A percentile compares a stretch with the other conserved stretches of the same genome.
phyloP scores from a whole-genome alignment of 176 grass and related monocot genomes.

The Raddia guianensis region DNA sequence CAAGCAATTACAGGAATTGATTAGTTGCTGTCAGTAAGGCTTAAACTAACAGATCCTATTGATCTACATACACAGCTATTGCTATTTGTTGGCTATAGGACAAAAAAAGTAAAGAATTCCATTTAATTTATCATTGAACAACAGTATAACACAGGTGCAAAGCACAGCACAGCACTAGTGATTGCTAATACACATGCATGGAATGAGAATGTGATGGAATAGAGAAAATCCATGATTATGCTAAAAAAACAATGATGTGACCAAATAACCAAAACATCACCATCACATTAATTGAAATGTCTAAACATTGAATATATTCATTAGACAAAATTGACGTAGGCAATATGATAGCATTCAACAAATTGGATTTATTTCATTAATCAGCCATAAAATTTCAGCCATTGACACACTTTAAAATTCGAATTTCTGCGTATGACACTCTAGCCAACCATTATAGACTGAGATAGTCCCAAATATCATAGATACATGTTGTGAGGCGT shows the following conservation, averaged over 20 bases:
- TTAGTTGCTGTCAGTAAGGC: not conserved
- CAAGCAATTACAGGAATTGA: not conserved
- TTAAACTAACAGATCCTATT: not conserved
- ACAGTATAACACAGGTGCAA: slow-evolving; percentile 13
- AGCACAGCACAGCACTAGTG: slow-evolving; percentile 5
- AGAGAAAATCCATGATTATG: not conserved
- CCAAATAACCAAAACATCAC: slow-evolving; percentile 10
- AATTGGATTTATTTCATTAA: not conserved
- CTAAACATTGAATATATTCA: not conserved
- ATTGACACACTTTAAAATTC: too few relatives aligned
- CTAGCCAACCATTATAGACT: too few relatives aligned
- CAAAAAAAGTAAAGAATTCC: not conserved
- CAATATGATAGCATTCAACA: not conserved
- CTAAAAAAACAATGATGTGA: not conserved
- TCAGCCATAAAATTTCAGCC: too few relatives aligned
- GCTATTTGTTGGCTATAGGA: not conserved
- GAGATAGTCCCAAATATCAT: too few relatives aligned
- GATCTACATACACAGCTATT: not conserved
- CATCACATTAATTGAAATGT: not conserved
- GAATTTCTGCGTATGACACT: too few relatives aligned
- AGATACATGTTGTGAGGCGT: too few relatives aligned
- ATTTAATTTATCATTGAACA: slow-evolving; percentile 2
- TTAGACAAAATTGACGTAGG: not conserved
- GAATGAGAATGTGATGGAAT: not conserved
- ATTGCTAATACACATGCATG: slow-evolving; percentile 15